These are phyloP conservation scores for Epichloe hybrida DNA, from an alignment of 2,329 filamentous ascomycete species.

Conservation along the genomic window DNA sequence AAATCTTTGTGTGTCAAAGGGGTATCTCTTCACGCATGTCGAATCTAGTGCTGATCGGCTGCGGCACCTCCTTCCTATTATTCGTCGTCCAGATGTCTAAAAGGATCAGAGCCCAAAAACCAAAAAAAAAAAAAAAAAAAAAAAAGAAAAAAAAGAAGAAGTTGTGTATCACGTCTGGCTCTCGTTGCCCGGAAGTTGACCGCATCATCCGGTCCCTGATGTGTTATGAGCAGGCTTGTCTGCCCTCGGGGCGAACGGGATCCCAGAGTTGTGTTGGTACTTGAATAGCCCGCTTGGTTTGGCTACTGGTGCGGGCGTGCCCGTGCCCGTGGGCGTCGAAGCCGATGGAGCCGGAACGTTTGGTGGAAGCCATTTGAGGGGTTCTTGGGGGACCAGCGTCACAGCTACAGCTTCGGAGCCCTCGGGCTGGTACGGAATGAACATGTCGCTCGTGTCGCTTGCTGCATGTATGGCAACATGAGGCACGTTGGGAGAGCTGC, in stretches of 20 bases:
- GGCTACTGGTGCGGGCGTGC: constrained; percentile 21
- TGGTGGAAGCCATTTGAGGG: constrained; percentile 38
- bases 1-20: no score
- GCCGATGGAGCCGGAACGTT: constrained; percentile 26
- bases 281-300: constrained; percentile 20
- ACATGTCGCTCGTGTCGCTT: constrained; percentile 23
- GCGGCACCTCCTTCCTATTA: no score
- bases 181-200: neutral
- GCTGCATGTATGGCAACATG: constrained; percentile 15
- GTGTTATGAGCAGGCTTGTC: neutral
- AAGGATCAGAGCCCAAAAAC: no score
- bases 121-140: no score
- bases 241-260: constrained; percentile 31
- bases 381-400: constrained; percentile 22
- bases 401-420: constrained; percentile 31
- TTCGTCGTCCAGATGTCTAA: no score
- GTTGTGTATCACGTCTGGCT: neutral
- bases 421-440: constrained; percentile 43
- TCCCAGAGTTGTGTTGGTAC: constrained; percentile 25
- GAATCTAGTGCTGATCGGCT: no score
- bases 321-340: constrained; percentile 18
- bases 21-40: no score
- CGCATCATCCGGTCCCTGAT: neutral
- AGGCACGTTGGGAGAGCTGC: constrained; percentile 18
- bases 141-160: no score